These are phyloP conservation scores for Sphagnum contortum DNA, from an alignment of 225 moss, liverwort and hornwort genomes.

Conservation along the genomic window DNA sequence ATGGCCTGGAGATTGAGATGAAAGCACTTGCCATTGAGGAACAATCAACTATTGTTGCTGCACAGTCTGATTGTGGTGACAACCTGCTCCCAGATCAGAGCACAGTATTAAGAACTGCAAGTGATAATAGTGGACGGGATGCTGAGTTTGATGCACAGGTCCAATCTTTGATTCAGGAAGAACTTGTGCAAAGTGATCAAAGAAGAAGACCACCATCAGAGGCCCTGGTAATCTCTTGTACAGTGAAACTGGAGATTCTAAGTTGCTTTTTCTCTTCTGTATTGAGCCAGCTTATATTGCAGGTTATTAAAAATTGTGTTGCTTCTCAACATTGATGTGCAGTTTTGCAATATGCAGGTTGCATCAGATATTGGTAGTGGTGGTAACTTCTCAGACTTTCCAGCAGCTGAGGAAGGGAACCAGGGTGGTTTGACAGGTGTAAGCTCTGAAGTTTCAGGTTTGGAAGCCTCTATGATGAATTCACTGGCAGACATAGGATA, in stretches of 20 bases:
- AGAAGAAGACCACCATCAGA: too few relatives aligned
- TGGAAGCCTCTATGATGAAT: slow-evolving; percentile 3
- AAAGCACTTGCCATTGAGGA: slow-evolving; percentile 67
- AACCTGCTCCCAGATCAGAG: slow-evolving; percentile 17
- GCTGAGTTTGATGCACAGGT: slow-evolving; percentile 15
- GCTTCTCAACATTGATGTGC: too few relatives aligned
- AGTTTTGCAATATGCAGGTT: slow-evolving; percentile 15
- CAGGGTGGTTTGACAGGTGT: slow-evolving; percentile 20
- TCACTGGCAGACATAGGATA: slow-evolving; percentile 11
- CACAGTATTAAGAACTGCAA: slow-evolving; percentile 10
- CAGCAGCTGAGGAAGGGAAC: slow-evolving; percentile 16
- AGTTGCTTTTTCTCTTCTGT: too few relatives aligned
- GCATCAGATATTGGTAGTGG: slow-evolving; percentile 8
- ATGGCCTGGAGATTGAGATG: slow-evolving; percentile 70
- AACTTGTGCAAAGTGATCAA: slow-evolving; percentile 12
- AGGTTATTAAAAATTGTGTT: too few relatives aligned
- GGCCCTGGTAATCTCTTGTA: too few relatives aligned
- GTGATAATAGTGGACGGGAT: slow-evolving; percentile 3
- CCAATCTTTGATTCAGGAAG: slow-evolving; percentile 18
- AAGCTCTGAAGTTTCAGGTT: slow-evolving; percentile 14
- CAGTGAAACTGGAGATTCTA: too few relatives aligned
- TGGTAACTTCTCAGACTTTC: slow-evolving; percentile 6
- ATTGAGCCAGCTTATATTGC: too few relatives aligned
- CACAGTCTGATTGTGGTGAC: slow-evolving; percentile 18
- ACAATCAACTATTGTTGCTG: slow-evolving; percentile 42